Conservation (phyloP, 495 filamentous ascomycete genomes). For the Parachaetomium inaequale region DNA sequence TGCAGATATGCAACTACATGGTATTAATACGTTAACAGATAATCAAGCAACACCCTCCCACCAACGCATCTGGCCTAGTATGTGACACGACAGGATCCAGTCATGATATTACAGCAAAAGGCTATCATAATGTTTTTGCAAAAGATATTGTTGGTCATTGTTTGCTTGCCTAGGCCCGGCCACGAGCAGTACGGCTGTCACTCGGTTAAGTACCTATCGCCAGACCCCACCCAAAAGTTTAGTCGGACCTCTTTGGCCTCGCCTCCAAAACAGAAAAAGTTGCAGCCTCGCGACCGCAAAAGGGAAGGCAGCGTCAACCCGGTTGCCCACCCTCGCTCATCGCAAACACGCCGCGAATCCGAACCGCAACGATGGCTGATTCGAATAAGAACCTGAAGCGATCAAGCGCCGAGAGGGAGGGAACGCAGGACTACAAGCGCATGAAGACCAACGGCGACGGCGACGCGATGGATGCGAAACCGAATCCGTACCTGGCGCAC, state of each 20-base stretch:
- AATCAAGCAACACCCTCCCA: no score
- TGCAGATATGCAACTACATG: not conserved
- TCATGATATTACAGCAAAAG: no score
- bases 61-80: no score
- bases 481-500: constrained; percentile 89
- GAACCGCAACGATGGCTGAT: constrained; percentile 17
- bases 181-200: not conserved
- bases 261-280: constrained; percentile 21
- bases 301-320: not conserved
- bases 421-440: constrained; percentile 32
- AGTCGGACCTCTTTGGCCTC: constrained; percentile 10
- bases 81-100: no score
- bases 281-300: constrained; percentile 19
- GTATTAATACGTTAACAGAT: no score
- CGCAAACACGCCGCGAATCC: not conserved
- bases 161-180: not conserved
- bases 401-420: constrained; percentile 30
- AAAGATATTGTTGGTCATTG: no score
- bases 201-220: constrained; percentile 18
- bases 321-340: not conserved
- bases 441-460: constrained; percentile 34
- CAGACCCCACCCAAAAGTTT: constrained; percentile 14
- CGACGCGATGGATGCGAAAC: constrained; percentile 34
- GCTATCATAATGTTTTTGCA: no score
- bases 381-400: constrained; percentile 28